Conservation (phyloP, 2,329 filamentous ascomycete species). For the Blastomyces parvus region DNA sequence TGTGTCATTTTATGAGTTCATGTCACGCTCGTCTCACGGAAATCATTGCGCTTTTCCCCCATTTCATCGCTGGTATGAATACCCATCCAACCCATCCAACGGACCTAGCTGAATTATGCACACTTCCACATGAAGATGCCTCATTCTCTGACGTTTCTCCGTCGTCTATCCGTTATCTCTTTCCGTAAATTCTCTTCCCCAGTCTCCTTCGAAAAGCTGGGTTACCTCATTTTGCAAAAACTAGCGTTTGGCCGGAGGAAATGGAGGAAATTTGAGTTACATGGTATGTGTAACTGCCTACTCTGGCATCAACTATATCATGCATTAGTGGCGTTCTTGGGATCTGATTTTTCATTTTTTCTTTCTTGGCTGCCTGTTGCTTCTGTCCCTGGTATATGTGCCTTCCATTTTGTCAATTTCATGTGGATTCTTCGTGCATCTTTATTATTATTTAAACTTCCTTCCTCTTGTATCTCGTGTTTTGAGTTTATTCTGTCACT, state of each 20-base stretch:
- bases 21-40: too few relatives aligned
- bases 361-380: not conserved
- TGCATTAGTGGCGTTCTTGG: constrained; percentile 5
- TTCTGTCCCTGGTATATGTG: not conserved
- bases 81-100: not conserved
- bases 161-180: not conserved
- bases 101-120: not conserved
- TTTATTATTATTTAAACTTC: not conserved
- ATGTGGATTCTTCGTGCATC: constrained; percentile 1
- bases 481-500: not conserved
- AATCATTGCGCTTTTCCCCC: not conserved
- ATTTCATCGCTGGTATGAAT: not conserved
- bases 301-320: not conserved
- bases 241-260: not conserved
- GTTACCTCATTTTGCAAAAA: not conserved
- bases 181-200: not conserved
- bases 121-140: not conserved
- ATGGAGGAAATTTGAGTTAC: not conserved
- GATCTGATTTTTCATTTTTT: not conserved
- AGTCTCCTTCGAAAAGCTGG: not conserved
- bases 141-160: not conserved
- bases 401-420: not conserved
- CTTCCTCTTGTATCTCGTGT: not conserved
- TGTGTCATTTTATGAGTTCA: constrained; percentile 73
- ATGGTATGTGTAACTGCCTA: not conserved